A percentile compares a stretch with the other conserved stretches of the same genome.
These are phyloP conservation scores for Dicorynia guianensis DNA, from an alignment of 306 rosid species.

Conservation along the genomic window DNA sequence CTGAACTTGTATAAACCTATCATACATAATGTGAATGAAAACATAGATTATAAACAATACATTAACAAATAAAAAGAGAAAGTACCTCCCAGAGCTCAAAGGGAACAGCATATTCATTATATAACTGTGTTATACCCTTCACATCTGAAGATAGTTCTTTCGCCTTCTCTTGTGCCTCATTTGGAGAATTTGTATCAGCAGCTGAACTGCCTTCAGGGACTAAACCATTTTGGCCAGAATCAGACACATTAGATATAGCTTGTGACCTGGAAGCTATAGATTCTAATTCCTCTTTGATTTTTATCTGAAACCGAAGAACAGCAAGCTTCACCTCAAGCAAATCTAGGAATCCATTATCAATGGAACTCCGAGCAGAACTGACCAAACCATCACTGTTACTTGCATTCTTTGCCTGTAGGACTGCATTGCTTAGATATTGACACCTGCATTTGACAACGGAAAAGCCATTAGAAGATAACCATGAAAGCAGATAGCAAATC, in stretches of 20 bases:
- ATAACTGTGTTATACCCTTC: conserved; percentile 89
- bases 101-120: conserved; percentile 97
- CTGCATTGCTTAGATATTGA: conserved; percentile 94
- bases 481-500: conserved; percentile 29
- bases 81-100: conserved; percentile 97
- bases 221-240: conserved; percentile 58
- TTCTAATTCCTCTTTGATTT: conserved; percentile 88
- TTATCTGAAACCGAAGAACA: conserved; percentile 93
- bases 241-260: conserved; percentile 60
- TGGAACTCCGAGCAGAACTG: conserved; percentile 69
- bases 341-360: conserved; percentile 86
- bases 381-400: conserved; percentile 66
- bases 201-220: conserved; percentile 48
- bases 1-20: conserved; percentile 17
- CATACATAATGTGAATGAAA: neutral
- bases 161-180: conserved; percentile 65
- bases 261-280: conserved; percentile 74
- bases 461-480: conserved; percentile 35
- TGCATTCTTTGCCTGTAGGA: conserved; percentile 88
- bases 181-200: conserved; percentile 56
- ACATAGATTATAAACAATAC: neutral
- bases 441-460: conserved; percentile 65
- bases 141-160: conserved; percentile 81
- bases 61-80: conserved; percentile 13
- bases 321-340: conserved; percentile 98